A percentile compares a stretch with the other conserved stretches of the same genome.
phyloP scores from a whole-genome alignment of 2,329 filamentous ascomycete species.

The Colletotrichum incanum region DNA sequence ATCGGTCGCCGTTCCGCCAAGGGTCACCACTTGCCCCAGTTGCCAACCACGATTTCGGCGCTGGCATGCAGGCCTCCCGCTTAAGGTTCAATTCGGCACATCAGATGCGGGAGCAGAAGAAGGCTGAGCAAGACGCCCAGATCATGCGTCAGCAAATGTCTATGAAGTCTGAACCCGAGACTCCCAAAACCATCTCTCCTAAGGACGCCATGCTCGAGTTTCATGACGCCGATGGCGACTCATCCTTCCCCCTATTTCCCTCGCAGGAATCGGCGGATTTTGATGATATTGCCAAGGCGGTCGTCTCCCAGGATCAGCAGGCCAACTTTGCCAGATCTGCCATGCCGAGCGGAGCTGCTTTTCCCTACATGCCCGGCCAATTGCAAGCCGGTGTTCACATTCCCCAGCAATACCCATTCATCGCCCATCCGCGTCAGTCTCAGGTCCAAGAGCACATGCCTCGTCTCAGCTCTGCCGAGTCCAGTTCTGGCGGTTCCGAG shows the following conservation, averaged over 20 bases:
- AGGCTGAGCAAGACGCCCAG: constrained; percentile 72
- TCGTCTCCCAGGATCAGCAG: constrained; percentile 2
- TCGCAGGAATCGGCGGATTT: constrained; percentile 66
- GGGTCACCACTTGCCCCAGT: constrained; percentile 74
- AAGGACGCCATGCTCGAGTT: constrained; percentile 94
- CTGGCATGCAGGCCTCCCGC: constrained; percentile 43
- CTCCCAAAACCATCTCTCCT: constrained; percentile 91
- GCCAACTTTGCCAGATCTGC: constrained; percentile 7
- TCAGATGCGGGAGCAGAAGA: constrained; percentile 73
- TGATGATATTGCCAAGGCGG: constrained; percentile 54
- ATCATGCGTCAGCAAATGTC: constrained; percentile 60
- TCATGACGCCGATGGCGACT: constrained; percentile 79
- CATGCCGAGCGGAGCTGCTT: constrained; percentile 8
- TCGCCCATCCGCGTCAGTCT: constrained; percentile 54
- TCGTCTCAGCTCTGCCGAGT: constrained; percentile 61
- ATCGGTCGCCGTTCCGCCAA: constrained; percentile 86
- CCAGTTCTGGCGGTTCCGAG: constrained; percentile 48
- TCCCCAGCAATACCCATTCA: constrained; percentile 68
- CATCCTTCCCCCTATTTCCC: constrained; percentile 82
- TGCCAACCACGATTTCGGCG: constrained; percentile 60
- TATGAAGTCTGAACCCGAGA: constrained; percentile 60
- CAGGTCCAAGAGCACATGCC: constrained; percentile 53
- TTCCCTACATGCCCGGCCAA: constrained; percentile 52
- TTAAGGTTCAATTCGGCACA: constrained; percentile 67
- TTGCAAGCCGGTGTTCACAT: constrained; percentile 59